Base-by-base conservation (phyloP, 306 rosid genomes). In the Erythrophleum fordii region DNA sequence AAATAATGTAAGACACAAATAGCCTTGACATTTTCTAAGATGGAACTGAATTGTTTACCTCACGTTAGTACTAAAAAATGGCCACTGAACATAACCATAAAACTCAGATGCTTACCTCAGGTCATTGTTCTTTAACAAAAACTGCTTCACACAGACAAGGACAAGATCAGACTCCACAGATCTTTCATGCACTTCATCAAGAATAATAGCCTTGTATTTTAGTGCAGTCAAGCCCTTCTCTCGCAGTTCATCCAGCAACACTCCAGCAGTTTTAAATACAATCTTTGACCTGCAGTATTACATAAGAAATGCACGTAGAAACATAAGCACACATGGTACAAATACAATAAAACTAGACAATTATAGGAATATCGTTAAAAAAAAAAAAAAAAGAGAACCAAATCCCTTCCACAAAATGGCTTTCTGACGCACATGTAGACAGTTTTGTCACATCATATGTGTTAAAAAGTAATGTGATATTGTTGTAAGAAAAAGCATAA, bases 141-240 rank as follows among this genome's bases (percentile, higher is more conserved):
- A 92, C 76, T 94, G 98, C 89, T 94, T 94, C 74, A 94, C 88
- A 78, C 90, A 92, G 46, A 89, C 97, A 78, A 94, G 97, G 82
- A 90, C 94, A 59, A 94, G 96, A 87, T 94, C 98, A 62, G 98
- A 94, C 85, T 94, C 98, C 64, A 87, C 91, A 17, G 98, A 94
- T 92, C 97, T 90, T 89, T 94, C 98, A 84, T 94, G 98, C 37
- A 94, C 98, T 88, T 94, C 98, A 75, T 94, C 98, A 26, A 94
- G 96, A 80, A 94, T 87, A 80, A 94, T 89, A 88, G 77, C 98
- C 85, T 88, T 94, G 89, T 92, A 94, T 76, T 94, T 80, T 35
- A 94, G 85, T 5, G 97, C 98, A 62, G 76, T 73, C 83, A 79
- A 77, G 13, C 97, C 97, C 88, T 84, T 92, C 69, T 94, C 98